These are phyloP conservation scores for Alternaria brassicicola DNA, from an alignment of 2,329 filamentous ascomycete genomes.

Conservation along the genomic window DNA sequence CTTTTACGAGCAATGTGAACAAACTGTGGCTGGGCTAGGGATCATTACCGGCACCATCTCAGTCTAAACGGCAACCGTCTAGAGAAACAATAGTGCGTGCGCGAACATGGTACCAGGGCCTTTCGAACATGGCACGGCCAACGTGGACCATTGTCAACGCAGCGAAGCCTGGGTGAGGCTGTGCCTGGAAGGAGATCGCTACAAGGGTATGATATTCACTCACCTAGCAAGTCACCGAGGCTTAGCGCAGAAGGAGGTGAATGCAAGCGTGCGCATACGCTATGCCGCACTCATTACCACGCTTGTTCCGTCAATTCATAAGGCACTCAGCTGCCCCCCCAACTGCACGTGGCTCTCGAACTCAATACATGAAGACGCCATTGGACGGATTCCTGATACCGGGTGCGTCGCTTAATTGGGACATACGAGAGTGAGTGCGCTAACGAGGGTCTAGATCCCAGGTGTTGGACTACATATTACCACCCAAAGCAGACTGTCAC, in stretches of 20 bases:
- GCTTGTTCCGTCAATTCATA: slow-evolving; percentile 1
- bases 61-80: too few relatives aligned
- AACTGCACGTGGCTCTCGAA: slow-evolving; percentile 1
- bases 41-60: not conserved
- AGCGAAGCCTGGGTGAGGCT: slow-evolving; percentile 3
- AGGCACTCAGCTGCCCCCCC: not conserved
- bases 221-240: slow-evolving; percentile 4
- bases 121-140: not conserved
- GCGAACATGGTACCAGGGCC: not conserved
- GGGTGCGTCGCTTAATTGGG: not conserved
- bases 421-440: slow-evolving; percentile 7
- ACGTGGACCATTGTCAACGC: not conserved
- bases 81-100: not conserved
- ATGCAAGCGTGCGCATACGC: not conserved
- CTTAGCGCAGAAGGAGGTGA: not conserved
- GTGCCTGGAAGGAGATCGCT: slow-evolving; percentile 12
- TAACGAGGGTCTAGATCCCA: slow-evolving; percentile 16
- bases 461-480: not conserved
- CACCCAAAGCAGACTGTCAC: slow-evolving; percentile 5
- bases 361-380: not conserved
- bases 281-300: not conserved
- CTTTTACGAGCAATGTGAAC: not conserved
- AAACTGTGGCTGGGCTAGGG: not conserved
- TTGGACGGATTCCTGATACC: slow-evolving; percentile 2
- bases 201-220: slow-evolving; percentile 2